Base-by-base conservation (phyloP, 2,329 filamentous ascomycete species). In the Scedosporium dehoogii region DNA sequence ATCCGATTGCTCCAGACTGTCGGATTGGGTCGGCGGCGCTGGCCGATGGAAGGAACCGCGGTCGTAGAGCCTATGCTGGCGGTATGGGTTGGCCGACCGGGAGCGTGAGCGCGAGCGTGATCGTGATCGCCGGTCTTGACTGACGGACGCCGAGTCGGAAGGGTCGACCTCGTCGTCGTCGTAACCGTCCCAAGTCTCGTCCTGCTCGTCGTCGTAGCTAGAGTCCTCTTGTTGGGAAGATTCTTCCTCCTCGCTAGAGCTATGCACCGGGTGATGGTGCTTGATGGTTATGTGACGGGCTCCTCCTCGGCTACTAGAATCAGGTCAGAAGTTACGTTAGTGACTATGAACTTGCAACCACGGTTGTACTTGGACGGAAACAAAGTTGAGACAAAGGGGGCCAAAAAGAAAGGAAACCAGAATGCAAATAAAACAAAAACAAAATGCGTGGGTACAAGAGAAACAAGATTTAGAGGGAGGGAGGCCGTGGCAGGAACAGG, bases 1-100 rank as follows among this genome's bases (percentile, higher is more conserved):
- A 25, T 90, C 85, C 21, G 79, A 79, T 42, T 82, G 82, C 71
- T 89, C 87, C 77, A 83, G 79, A 72, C 81, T 89, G 77, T 84
- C 83, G 62, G 84, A 78, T 66, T 80, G 78, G 65, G 77, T 77
- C 66, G 82, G 81, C 68, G 73, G 59, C 5, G n/a, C n/a, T n/a
- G 62, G 57, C 16, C 59, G 62, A 41, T 59, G 48, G 51, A 64
- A 65, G 33, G 61, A 56, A 16, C 38, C 10, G 10, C 53, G 60
- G 2, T 25, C 10, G 38, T 33, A 21, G 14, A 58, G 27, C 18
- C 25, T 61, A 46, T 61, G 60, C 23, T 46, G 60, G 60, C 60
- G 60, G 27, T 29, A 62, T 69, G 65, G 66, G 62, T 68, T 67
- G 68, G 60, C 33, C 7, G 53, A 57, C 42, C 60, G 65, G 16